Base-by-base conservation (phyloP, 805 yeast species). In the Komagataella mondaviorum region DNA sequence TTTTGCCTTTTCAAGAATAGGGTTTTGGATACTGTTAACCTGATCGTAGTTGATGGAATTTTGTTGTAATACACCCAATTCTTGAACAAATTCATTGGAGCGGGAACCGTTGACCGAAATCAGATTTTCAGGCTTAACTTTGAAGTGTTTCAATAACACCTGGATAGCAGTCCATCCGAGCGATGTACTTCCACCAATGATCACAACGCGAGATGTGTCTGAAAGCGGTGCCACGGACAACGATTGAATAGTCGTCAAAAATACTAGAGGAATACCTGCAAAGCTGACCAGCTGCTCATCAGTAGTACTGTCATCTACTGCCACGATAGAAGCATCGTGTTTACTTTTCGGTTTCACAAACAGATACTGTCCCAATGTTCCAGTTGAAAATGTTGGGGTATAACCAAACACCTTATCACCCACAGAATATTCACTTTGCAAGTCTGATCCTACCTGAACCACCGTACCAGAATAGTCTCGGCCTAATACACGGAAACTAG, bases 111-210 rank as follows among this genome's bases (percentile, higher is more conserved):
- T 77, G 2, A 80, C 71, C 23, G 77, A 80, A 4, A 77, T 81
- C 20, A 87, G 76, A 10, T 72, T 71, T 30, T 30, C 39, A 10
- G 39, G 39, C 23, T 66, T 65, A 6, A 79, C 77, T 2, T 71
- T 64, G 52, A 69, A 69, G 48, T 65, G 61, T 45, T 72, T 62
- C 61, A 76, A 81, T 7, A 83, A 78, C 45, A 85, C 62, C 62
- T 81, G 86, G 43, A 78, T 67, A 3, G 74, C 70, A 53, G 70
- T 72, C 24, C 72, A 61, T 20, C 90, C 89, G 14, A 84, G 89
- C 12, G 82, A 66, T 1, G 95, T 80, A 6, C 85, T 81, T 23
- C 85, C 91, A 44, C 96, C 96, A 48, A 85, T 67, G 18, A 87
- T 72, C 48, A 85, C 69, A 3, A 84, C 76, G 53, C 71, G 75